Base-by-base conservation (phyloP, 805 yeast species). In the Yarrowia osloensis region DNA sequence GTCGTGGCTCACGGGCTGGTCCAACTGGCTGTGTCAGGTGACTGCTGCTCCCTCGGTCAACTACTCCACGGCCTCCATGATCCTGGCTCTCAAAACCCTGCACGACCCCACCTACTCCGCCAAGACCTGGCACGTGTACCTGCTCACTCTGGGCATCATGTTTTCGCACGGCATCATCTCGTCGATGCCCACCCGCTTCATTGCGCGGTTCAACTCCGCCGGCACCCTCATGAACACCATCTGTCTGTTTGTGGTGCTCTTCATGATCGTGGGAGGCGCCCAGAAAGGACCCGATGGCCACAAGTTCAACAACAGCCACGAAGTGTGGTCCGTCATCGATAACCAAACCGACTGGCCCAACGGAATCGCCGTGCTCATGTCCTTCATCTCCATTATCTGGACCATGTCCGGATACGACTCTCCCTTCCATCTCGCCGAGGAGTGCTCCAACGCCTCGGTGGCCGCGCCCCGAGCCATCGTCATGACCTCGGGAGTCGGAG, bases 351-450 rank as follows among this genome's bases (percentile, higher is more conserved):
- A 85, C 21, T 87, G 84, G 81, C 87, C 88, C n/a, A 79, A 80
- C 61, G 90, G 90, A 67, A 79, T 86, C 62, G 82, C 87, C 29
- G 78, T 85, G 72, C 75, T 87, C 67, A 80, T 85, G 81, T 79
- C 85, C 22, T 75, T 76, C 71, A 67, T 76, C 46, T 72, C 78
- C 19, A 76, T 75, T n/a, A 73, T 74, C 67, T 76, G 79, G 79
- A 85, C 88, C 42, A 87, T 88, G 90, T 82, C 88, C 52, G 91
- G 91, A 26, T 88, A 86, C 73, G 91, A 88, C 73, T 85, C 89
- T 24, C 89, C 91, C 0, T 88, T 87, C 79, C 91, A 88, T 72
- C 78, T 88, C 69, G 81, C 89, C n/a, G 93, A 88, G 76, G 92
- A 88, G 72, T 84, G 88, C 70, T 77, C 86, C 62, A 86, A 87